Base-by-base conservation (phyloP, 1,284 basidiomycete genomes). In the Athelia psychrophila region DNA sequence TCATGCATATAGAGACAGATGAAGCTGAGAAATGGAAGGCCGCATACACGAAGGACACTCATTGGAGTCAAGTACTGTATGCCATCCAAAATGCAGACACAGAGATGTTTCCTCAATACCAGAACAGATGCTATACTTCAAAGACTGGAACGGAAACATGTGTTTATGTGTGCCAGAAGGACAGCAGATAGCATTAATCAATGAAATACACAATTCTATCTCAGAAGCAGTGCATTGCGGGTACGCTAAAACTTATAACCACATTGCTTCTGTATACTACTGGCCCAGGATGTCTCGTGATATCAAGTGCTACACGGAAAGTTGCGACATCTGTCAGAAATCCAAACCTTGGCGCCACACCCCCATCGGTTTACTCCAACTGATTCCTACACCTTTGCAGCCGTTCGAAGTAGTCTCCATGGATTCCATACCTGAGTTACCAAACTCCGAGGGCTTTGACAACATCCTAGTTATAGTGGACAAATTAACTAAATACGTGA, bases 401-500 rank as follows among this genome's bases (percentile, higher is more conserved):
- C n/a, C n/a, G n/a, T n/a, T n/a, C n/a, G n/a, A n/a, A n/a, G n/a
- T n/a, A n/a, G n/a, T n/a, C n/a, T 47, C 59, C 27, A 55, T 52
- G 27, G 45, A 54, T 20, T 42, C 52, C 19, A 51, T 54, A 3
- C 52, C 56, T 3, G 52, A 58, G 47, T 60, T 66, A 40, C 65
- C 61, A 2, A 53, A 65, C 51, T 58, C 63, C 13, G 57, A 67
- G 40, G 66, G 67, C 16, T 61, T 44, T 40, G 47, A 60, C 45
- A 49, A 44, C 13, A 46, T 73, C 10, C 51, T 72, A 12, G 62
- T 67, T n/a, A 58, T 72, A 5, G 61, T 71, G 9, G 64, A 71
- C 56, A 61, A 61, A 15, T 60, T 76, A 23, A 74, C 74, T 8
- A 79, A 80, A 55, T 62, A 63, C 52, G 66, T n/a, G n/a, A n/a